Evolutionary conservation across 1,139 yeast species (phyloP), one percentile per base, ranked within the genome.

Genomic region (Scheffersomyces parashehatae): DNA sequence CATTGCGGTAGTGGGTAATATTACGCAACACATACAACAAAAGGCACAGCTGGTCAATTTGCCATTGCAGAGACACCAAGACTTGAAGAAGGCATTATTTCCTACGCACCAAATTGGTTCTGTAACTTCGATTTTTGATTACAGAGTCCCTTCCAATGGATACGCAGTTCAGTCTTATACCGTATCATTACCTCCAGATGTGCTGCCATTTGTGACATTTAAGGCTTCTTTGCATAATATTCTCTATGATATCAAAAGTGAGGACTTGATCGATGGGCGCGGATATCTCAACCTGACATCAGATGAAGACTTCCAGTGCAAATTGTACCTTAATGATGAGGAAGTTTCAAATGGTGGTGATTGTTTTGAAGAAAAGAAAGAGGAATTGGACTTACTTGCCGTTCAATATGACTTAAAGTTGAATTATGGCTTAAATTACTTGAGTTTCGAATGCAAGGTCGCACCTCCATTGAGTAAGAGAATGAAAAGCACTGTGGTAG

Each of bases 341-440:
- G 77, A 72, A 44, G 75, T 78, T 1, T 62, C 64, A 14, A 62
- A 55, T 24, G 64, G 75, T 43, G 59, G 69, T 39, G 67, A 77
- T 59, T 53, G 73, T 57, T 48, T 62, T 47, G 67, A 73, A 56
- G 66, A 75, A 40, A 65, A 67, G 10, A 41, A 42, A 9, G 46
- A 42, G 29, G 40, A 42, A 2, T 39, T 41, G 14, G 49, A 52
- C 11, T 48, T 50, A 29, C 60, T 77, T 35, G 68, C 68, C 4
- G 63, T 78, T 24, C 68, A 69, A 41, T 77, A 76, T 51, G 83
- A 79, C 44, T 53, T 79, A 42, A 79, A 78, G 55, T 64, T 79
- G 49, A 68, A 73, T 37, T 56, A 68, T 45, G 83, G 83, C 0
- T 64, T 79, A 50, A 79, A 78, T 50, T 65, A 73, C 26, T 63